These are phyloP conservation scores for Guadua angustifolia DNA, from an alignment of 176 grass and related monocot species.

Conservation along the genomic window DNA sequence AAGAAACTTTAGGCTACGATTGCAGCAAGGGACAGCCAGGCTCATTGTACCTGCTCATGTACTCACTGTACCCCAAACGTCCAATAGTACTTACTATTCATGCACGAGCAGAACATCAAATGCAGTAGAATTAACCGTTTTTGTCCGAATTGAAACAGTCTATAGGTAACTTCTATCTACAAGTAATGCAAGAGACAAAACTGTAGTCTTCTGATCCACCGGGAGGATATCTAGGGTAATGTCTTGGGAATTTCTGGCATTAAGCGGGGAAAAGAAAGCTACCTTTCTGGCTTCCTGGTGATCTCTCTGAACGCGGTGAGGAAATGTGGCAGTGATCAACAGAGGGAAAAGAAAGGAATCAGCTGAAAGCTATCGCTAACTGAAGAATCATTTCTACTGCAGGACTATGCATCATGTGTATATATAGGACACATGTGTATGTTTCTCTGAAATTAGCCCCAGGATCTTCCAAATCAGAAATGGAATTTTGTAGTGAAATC, in stretches of 20 bases:
- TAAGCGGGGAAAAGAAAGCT: slow-evolving; percentile 32
- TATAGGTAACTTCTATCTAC: background rate
- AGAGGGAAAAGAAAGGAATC: slow-evolving; percentile 45
- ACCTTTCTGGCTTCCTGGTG: slow-evolving; percentile 50
- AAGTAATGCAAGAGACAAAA: background rate
- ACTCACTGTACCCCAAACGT: no score
- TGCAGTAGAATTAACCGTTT: background rate
- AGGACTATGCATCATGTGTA: slow-evolving; percentile 42
- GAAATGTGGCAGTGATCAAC: slow-evolving; percentile 38
- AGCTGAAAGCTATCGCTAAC: slow-evolving; percentile 88
- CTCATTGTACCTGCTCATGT: slow-evolving; percentile 14
- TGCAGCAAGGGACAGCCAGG: slow-evolving; percentile 19
- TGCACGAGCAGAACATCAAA: background rate
- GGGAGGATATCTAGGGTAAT: background rate
- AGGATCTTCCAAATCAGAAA: slow-evolving; percentile 42
- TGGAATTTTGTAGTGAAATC: background rate
- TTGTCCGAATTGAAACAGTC: background rate
- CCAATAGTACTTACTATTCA: background rate
- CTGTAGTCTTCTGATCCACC: slow-evolving; percentile 23
- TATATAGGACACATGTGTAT: slow-evolving; percentile 18
- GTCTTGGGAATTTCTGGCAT: slow-evolving; percentile 31
- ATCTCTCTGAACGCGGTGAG: slow-evolving; percentile 54
- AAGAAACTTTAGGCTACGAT: slow-evolving; percentile 42
- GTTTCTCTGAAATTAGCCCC: slow-evolving; percentile 40
- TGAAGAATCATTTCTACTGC: slow-evolving; percentile 61